These are phyloP conservation scores for Tephrocybe sp. DNA, from an alignment of 768 basidiomycete genomes.

Conservation along the genomic window DNA sequence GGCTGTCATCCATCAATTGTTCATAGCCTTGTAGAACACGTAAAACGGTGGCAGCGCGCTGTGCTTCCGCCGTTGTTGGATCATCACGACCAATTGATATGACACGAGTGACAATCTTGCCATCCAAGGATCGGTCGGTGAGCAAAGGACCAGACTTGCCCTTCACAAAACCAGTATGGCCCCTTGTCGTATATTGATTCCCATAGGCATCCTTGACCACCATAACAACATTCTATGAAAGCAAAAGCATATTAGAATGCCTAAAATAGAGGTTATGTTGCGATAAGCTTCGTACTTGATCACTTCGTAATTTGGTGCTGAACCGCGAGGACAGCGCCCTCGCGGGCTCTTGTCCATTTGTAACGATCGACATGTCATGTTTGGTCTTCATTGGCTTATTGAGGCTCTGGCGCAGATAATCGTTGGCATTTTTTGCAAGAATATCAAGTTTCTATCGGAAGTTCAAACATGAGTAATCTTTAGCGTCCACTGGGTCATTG, in stretches of 20 bases:
- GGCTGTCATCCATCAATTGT: slow-evolving; percentile 35
- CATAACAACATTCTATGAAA: slow-evolving; percentile 7
- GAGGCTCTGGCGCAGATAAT: slow-evolving; percentile 45
- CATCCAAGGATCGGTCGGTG: slow-evolving; percentile 22
- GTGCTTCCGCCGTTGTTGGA: slow-evolving; percentile 58
- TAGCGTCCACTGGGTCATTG: background rate
- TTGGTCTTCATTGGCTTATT: slow-evolving; percentile 43
- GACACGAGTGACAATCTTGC: slow-evolving; percentile 35
- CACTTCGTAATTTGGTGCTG: slow-evolving; percentile 30
- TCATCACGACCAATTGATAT: slow-evolving; percentile 54
- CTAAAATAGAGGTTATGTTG: slow-evolving; percentile 13
- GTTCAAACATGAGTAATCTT: background rate
- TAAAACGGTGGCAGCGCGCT: slow-evolving; percentile 40
- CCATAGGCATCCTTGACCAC: slow-evolving; percentile 12
- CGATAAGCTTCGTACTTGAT: slow-evolving; percentile 34
- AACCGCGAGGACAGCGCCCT: slow-evolving; percentile 36
- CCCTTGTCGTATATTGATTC: slow-evolving; percentile 41
- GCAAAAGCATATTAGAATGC: background rate
- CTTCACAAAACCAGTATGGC: slow-evolving; percentile 39
- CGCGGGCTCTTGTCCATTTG: slow-evolving; percentile 22
- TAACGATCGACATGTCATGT: slow-evolving; percentile 38
- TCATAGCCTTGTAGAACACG: slow-evolving; percentile 41
- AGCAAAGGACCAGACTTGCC: slow-evolving; percentile 35
- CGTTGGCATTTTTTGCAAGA: slow-evolving; percentile 45
- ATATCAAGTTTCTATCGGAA: slow-evolving; percentile 33